phyloP scores from a whole-genome alignment of 192 early-diverging fungal species.

The Diversispora eburnea region DNA sequence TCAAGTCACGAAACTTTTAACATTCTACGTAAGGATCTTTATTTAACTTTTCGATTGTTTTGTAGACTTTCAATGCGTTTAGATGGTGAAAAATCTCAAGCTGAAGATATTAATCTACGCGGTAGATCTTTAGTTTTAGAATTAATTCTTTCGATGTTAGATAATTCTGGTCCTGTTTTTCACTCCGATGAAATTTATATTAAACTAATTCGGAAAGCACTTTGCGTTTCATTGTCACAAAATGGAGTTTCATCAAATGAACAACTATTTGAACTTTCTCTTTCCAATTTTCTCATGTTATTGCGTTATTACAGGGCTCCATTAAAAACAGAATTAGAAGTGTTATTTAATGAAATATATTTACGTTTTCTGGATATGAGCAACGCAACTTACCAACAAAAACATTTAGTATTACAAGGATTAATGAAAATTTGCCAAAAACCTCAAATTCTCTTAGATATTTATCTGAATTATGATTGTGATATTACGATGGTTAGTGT shows the following conservation, averaged over 20 bases:
- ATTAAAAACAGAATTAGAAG: slow-evolving; percentile 80
- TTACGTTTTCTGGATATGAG: slow-evolving; percentile 80
- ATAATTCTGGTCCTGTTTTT: slow-evolving; percentile 47
- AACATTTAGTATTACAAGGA: slow-evolving; percentile 70
- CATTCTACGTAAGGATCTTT: slow-evolving; percentile 41
- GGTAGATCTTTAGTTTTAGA: slow-evolving; percentile 43
- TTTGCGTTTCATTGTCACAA: slow-evolving; percentile 46
- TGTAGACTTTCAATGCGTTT: slow-evolving; percentile 40
- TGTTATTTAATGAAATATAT: slow-evolving; percentile 86
- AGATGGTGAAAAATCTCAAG: slow-evolving; percentile 34
- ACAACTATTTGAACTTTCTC: slow-evolving; percentile 45
- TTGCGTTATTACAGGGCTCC: slow-evolving; percentile 44
- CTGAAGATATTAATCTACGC: slow-evolving; percentile 41
- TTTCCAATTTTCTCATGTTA: slow-evolving; percentile 42
- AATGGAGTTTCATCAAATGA: slow-evolving; percentile 48
- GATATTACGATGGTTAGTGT: slow-evolving; percentile 76
- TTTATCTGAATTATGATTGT: slow-evolving; percentile 95
- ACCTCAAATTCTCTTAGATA: slow-evolving; percentile 77
- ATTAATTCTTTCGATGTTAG: slow-evolving; percentile 47
- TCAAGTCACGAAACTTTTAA: slow-evolving; percentile 22
- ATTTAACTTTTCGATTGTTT: slow-evolving; percentile 42
- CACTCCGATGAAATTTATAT: slow-evolving; percentile 39
- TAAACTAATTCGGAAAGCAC: slow-evolving; percentile 38
- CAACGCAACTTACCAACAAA: slow-evolving; percentile 61
- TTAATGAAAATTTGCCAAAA: slow-evolving; percentile 68